phyloP scores from a whole-genome alignment of 2,329 filamentous ascomycete species.

The Lachnellula cervina region DNA sequence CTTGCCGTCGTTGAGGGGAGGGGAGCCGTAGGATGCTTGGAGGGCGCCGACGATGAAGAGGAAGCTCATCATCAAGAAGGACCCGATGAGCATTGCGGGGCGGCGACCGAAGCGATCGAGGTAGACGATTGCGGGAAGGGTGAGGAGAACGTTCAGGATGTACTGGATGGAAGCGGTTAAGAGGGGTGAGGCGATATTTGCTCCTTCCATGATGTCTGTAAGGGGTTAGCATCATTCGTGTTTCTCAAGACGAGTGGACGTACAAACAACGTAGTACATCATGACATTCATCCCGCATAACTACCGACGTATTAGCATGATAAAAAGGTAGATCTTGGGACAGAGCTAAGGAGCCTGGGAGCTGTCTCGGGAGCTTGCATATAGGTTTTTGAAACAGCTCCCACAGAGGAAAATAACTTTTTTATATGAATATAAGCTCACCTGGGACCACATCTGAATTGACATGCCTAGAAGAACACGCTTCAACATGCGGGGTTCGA shows the following conservation, averaged over 20 bases:
- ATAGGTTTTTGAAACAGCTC: too few relatives aligned
- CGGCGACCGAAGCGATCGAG: slow-evolving; percentile 74
- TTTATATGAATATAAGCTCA: too few relatives aligned
- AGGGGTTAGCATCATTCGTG: slow-evolving; percentile 2
- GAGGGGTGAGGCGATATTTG: slow-evolving; percentile 51
- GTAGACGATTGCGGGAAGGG: slow-evolving; percentile 68
- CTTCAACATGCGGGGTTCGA: slow-evolving; percentile 67
- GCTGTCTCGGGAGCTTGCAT: too few relatives aligned
- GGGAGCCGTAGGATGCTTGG: slow-evolving; percentile 54
- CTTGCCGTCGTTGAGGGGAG: slow-evolving; percentile 34
- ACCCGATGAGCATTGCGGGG: slow-evolving; percentile 57
- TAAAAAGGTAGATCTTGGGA: too few relatives aligned
- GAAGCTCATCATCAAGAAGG: slow-evolving; percentile 58
- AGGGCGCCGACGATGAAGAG: slow-evolving; percentile 59
- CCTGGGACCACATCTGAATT: slow-evolving; percentile 73
- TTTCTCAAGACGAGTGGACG: slow-evolving; percentile 1
- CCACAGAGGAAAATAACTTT: too few relatives aligned
- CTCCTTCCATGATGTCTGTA: slow-evolving; percentile 63
- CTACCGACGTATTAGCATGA: too few relatives aligned
- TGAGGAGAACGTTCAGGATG: slow-evolving; percentile 75
- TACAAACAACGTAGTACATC: slow-evolving; percentile 66
- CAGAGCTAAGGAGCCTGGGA: too few relatives aligned
- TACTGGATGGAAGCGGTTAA: slow-evolving; percentile 67
- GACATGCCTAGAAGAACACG: slow-evolving; percentile 66
- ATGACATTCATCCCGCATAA: slow-evolving; percentile 71